A percentile compares a stretch with the other conserved stretches of the same genome.
Evolutionary conservation across 331 rosid species (phyloP).

Genomic region (Saraca asoca): DNA sequence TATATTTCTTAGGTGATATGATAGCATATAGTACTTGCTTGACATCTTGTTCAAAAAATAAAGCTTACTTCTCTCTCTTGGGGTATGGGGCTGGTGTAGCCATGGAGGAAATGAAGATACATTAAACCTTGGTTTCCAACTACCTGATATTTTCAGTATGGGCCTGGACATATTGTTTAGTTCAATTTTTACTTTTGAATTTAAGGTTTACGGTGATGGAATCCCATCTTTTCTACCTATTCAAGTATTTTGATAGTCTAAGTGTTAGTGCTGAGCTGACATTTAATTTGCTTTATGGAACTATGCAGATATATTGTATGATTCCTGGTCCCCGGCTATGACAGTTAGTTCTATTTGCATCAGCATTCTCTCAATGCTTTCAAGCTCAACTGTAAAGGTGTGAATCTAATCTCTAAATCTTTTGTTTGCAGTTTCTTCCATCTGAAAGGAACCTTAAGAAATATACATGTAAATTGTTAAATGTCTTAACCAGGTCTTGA

Average conservation of each 20-base stretch:
- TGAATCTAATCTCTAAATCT: conserved; percentile 34
- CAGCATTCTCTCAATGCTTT: conserved; percentile 99
- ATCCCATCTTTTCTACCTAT: conserved; percentile 11
- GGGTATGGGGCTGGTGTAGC: neutral
- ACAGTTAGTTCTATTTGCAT: conserved; percentile 99
- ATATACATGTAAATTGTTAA: neutral
- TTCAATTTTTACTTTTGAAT: too few species aligned
- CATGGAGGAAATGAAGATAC: conserved; percentile 18
- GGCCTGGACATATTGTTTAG: neutral
- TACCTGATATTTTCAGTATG: neutral
- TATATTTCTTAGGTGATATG: neutral
- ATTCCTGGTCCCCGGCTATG: conserved; percentile 99
- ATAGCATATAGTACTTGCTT: neutral
- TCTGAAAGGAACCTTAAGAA: neutral
- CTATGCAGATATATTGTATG: conserved; percentile 91
- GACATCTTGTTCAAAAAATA: neutral
- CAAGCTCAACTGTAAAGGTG: conserved; percentile 98
- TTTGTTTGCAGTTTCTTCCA: conserved; percentile 17
- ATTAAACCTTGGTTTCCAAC: neutral
- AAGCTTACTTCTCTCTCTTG: neutral
- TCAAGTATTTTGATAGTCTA: neutral
- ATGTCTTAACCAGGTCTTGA: neutral
- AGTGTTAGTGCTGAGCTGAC: conserved; percentile 33
- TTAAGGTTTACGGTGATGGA: conserved; percentile 19
- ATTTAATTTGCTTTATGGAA: conserved; percentile 32